Conservation (phyloP, 1,139 yeast genomes). For the Kurtzmaniella natalensis region DNA sequence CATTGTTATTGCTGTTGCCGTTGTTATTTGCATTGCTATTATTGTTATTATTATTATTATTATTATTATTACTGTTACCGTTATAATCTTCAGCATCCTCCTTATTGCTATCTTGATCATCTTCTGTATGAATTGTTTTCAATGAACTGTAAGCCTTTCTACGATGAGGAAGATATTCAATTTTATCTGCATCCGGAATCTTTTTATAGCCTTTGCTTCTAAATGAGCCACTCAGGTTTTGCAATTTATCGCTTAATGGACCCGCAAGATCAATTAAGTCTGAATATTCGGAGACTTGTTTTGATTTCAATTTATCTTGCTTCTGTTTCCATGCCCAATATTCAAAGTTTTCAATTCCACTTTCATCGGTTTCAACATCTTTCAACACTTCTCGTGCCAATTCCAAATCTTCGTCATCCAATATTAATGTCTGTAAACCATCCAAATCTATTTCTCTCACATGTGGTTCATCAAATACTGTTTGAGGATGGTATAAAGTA, state of each 20-base stretch:
- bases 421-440: slow-evolving; percentile 49
- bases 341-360: slow-evolving; percentile 36
- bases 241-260: slow-evolving; percentile 33
- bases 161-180: slow-evolving; percentile 76
- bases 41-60: not conserved
- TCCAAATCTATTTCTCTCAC: slow-evolving; percentile 38
- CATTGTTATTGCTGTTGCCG: not conserved
- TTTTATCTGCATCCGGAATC: slow-evolving; percentile 68
- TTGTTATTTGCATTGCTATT: slow-evolving; percentile 21
- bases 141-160: slow-evolving; percentile 50
- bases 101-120: slow-evolving; percentile 42
- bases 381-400: slow-evolving; percentile 46
- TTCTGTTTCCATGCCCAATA: slow-evolving; percentile 70
- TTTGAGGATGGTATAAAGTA: slow-evolving; percentile 36
- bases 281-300: slow-evolving; percentile 21
- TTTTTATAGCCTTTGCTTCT: slow-evolving; percentile 72
- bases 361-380: slow-evolving; percentile 20
- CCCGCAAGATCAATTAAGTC: slow-evolving; percentile 25
- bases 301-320: slow-evolving; percentile 22
- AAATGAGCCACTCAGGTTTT: slow-evolving; percentile 57
- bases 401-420: slow-evolving; percentile 71
- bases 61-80: slow-evolving; percentile 24
- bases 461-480: slow-evolving; percentile 48
- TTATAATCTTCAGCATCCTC: slow-evolving; percentile 10
- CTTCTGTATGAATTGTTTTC: slow-evolving; percentile 55